Base-by-base conservation (phyloP, 352 stramenopile genomes). In the Plasmopara muralis region DNA sequence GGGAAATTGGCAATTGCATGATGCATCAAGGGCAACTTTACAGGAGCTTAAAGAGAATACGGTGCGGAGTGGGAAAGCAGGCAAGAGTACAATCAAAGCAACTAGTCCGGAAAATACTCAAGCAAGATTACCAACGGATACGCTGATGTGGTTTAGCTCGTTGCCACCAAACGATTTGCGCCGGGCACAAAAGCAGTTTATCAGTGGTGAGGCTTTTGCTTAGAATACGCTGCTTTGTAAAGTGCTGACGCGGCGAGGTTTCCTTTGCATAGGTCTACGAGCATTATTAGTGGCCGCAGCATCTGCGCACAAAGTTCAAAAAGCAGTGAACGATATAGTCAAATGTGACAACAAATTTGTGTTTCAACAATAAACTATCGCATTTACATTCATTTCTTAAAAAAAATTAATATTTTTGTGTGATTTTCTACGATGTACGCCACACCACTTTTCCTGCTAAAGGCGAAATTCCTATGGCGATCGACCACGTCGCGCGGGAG, bases 101-200 rank as follows among this genome's bases (percentile, higher is more conserved):
- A 14, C 33, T 14, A 38, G 33, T 38, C 9, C 33, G 13, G 2
- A 9, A 38, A 38, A 14, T 4, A 38, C 33, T 25, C 20, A 25
- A 25, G 20, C 20, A 25, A 25, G 3, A 3, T 25, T 25, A 38
- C 13, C 33, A 6, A 31, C 31, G 0, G 53, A 70, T 9, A 61
- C 72, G 2, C 71, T 89, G 40, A 66, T 89, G 54, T 86, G 75
- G 74, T 89, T 89, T 49, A 86, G 74, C 45, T 85, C 77, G n/a
- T 60, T 89, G 40, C 77, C 77, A 29, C 77, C 77, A 3, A 75
- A 57, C 57, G 68, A 83, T 37, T 54, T 89, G n/a, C 74, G 77
- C 1, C 59, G 80, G 42, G 71, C 77, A 9, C 75, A 89, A 39
- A 77, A 77, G 40, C 57, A 79, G 37, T 89, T 89, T 38, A 53